phyloP scores from a whole-genome alignment of 495 filamentous ascomycete genomes.

The Tuber brumale region DNA sequence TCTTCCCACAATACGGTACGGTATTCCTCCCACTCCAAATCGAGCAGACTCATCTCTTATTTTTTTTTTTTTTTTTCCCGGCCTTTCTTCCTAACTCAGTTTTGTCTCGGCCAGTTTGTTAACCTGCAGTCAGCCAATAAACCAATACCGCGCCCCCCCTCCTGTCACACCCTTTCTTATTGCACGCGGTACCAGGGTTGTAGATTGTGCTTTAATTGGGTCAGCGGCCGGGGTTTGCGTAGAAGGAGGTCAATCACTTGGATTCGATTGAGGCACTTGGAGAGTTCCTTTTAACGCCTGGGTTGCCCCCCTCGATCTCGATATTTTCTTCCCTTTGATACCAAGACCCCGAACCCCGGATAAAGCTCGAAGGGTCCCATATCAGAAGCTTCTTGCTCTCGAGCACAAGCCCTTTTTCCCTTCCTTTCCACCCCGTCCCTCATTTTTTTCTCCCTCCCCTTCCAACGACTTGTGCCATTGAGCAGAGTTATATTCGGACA shows the following conservation, averaged over 20 bases:
- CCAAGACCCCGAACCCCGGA: slow-evolving; percentile 2
- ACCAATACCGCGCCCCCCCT: neutral
- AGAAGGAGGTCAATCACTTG: neutral
- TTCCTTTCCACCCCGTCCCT: neutral
- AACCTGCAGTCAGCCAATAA: slow-evolving; percentile 3
- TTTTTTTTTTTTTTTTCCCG: neutral
- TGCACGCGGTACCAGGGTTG: neutral
- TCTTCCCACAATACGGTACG: neutral
- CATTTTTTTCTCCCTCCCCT: neutral
- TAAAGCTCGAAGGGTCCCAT: neutral
- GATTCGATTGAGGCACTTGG: neutral
- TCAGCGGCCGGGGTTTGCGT: neutral
- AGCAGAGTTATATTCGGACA: neutral
- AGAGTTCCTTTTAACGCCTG: neutral
- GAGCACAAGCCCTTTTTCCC: neutral
- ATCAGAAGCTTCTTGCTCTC: neutral
- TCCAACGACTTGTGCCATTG: neutral
- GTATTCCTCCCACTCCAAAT: neutral
- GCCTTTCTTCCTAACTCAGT: neutral
- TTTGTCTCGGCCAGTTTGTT: slow-evolving; percentile 2
- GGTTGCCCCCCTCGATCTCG: neutral
- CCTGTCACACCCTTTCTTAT: neutral
- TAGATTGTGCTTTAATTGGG: neutral
- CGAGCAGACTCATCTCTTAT: neutral
- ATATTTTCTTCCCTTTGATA: neutral